Base-by-base conservation (phyloP, 1,284 basidiomycete species). In the Boletus nobilissimus region DNA sequence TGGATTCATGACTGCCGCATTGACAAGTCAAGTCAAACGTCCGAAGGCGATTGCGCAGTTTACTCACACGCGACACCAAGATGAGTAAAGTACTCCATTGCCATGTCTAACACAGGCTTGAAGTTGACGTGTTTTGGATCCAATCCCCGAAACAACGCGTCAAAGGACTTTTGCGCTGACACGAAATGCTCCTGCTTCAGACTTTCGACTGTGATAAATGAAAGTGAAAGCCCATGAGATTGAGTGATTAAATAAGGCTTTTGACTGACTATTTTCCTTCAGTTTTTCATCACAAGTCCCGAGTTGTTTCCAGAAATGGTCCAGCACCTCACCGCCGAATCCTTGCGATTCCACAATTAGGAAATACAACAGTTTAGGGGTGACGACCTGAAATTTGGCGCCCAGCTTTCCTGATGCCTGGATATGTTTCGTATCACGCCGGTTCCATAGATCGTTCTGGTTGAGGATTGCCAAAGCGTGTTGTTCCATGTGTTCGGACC, bases 41-140 rank as follows among this genome's bases (percentile, higher is more conserved):
- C 22, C 11, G 26, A 63, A 69, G 19, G 48, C 3, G 40, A 75
- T 46, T 32, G 29, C 32, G 43, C 10, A 51, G 38, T 9, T 38
- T 54, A 73, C 76, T 77, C 69, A 78, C 69, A 66, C 29, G 63
- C 70, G n/a, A 77, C 32, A 66, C 76, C 63, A 46, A 77, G 65
- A 51, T 64, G 76, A 38, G 48, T 64, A 22, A 78, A 68, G 36
- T 73, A 74, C 34, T 77, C 65, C 0, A 34, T 48, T 34, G 70
- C 38, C 69, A 78, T 74, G 54, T 54, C 34, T 36, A 62, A 62
- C 46, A 77, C 40, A 39, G 70, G 70, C 32, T 63, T 16, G 40
- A 63, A 72, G 34, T 72, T 40, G 70, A 72, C 34, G 13, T 63
- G 13, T 22, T 63, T 46, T 29, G 57, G 60, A 72, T 72, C 60